Base-by-base conservation (phyloP, 1,139 yeast genomes). In the Magnusiomyces suaveolens region DNA sequence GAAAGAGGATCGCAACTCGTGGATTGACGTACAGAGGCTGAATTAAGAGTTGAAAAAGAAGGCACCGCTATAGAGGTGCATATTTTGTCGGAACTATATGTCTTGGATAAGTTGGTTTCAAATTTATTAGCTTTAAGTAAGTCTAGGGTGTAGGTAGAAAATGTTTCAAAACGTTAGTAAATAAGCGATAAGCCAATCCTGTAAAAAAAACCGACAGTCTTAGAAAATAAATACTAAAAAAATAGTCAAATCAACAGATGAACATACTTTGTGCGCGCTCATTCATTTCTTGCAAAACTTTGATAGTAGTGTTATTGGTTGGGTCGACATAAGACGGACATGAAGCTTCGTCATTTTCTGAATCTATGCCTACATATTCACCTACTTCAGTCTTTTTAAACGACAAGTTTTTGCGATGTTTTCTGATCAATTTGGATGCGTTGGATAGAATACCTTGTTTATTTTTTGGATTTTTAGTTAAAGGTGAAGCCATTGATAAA, bases 211-310 rank as follows among this genome's bases (percentile, higher is more conserved):
- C 14, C 14, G 20, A 43, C 14, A 21, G 8, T 12, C n/a, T n/a
- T n/a, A 43, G 8, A 21, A 21, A 25, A 14, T 44, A n/a, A 12
- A 24, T 6, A 44, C 16, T 24, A 12, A 4, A 44, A 44, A 10
- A 16, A 25, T 10, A 24, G 25, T 21, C 4, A 21, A 2, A 21
- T 4, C 4, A 20, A 4, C 20, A 8, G 25, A 44, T n/a, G n/a
- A 3, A 44, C 48, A 20, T 46, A 46, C 48, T 29, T 46, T 46
- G 48, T 16, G 48, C 48, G n/a, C 48, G 33, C 29, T 46, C 48
- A 29, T 46, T 46, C 48, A 46, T 46, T 16, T 46, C 48, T 16
- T 26, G 33, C 16, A 46, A 32, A 16, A 46, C 36, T 25, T 46
- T 24, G 16, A 16, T 23, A 2, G 36, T 26, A 4, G 44, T 41